These are phyloP conservation scores for Amanita rubescens DNA, from an alignment of 768 basidiomycete species.

Conservation along the genomic window DNA sequence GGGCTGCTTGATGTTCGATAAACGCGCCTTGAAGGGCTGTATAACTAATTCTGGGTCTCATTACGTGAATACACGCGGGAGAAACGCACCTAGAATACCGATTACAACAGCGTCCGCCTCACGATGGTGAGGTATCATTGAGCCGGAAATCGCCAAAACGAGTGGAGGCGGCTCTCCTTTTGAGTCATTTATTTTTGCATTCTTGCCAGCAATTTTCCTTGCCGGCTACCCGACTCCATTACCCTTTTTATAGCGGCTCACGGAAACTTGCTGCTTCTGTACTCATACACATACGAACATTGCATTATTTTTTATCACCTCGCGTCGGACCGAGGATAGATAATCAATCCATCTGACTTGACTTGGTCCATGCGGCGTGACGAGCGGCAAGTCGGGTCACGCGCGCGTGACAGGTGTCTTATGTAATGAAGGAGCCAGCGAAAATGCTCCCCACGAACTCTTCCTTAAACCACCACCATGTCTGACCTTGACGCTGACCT, in stretches of 20 bases:
- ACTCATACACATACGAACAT: too few species aligned
- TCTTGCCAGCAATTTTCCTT: background rate
- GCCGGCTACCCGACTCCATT: background rate
- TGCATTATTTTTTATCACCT: too few species aligned
- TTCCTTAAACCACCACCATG: constrained; percentile 41
- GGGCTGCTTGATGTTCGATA: constrained; percentile 70
- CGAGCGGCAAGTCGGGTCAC: background rate
- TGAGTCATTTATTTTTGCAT: background rate
- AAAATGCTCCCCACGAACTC: constrained; percentile 15
- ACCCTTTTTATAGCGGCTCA: background rate
- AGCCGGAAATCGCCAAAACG: background rate
- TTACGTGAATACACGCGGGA: background rate
- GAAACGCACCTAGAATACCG: constrained; percentile 45
- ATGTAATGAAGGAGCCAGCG: background rate
- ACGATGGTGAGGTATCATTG: background rate
- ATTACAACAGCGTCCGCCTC: constrained; percentile 20
- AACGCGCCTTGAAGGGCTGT: constrained; percentile 92
- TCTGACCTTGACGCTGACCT: constrained; percentile 85
- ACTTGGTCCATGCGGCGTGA: constrained; percentile 8
- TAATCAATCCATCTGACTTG: background rate
- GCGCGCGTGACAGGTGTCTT: background rate
- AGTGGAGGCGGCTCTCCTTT: background rate
- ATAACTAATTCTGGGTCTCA: constrained; percentile 6
- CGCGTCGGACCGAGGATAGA: too few species aligned
- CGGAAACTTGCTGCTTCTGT: background rate